These are phyloP conservation scores for Luffa aegyptiaca DNA, from an alignment of 306 rosid species.

Conservation along the genomic window DNA sequence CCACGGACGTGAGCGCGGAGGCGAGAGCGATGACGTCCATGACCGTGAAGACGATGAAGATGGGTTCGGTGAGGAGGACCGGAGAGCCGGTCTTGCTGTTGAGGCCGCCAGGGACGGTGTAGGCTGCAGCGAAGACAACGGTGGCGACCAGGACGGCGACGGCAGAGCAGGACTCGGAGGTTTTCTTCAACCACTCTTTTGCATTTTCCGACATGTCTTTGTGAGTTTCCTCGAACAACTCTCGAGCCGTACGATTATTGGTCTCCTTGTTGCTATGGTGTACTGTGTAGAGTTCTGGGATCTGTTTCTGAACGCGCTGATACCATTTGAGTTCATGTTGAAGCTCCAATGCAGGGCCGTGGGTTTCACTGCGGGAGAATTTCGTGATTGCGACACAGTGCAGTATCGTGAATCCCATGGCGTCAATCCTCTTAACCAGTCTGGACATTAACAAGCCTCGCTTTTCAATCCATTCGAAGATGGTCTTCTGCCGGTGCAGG, in stretches of 20 bases:
- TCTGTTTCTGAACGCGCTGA: not conserved
- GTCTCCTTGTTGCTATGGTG: not conserved
- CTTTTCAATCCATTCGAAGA: not conserved
- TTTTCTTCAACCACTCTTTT: not conserved
- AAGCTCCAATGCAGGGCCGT: not conserved
- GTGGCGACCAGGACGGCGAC: not conserved
- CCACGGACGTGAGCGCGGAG: not conserved
- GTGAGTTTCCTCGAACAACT: not conserved
- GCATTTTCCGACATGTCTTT: not conserved
- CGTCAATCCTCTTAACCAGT: not conserved
- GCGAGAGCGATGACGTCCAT: not conserved
- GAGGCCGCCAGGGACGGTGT: not conserved
- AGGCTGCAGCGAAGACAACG: slow-evolving; percentile 2
- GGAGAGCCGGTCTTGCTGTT: not conserved
- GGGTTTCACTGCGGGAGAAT: not conserved
- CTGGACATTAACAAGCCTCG: not conserved
- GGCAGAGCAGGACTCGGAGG: not conserved
- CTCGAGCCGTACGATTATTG: not conserved
- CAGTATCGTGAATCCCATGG: not conserved
- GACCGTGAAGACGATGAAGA: not conserved
- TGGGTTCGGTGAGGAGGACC: not conserved
- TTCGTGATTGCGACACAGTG: not conserved
- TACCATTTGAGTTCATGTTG: not conserved
- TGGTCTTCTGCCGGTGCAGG: not conserved
- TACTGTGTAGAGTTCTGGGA: not conserved